These are phyloP conservation scores for Apiospora sp. DNA, from an alignment of 2,329 filamentous ascomycete genomes.

Conservation along the genomic window DNA sequence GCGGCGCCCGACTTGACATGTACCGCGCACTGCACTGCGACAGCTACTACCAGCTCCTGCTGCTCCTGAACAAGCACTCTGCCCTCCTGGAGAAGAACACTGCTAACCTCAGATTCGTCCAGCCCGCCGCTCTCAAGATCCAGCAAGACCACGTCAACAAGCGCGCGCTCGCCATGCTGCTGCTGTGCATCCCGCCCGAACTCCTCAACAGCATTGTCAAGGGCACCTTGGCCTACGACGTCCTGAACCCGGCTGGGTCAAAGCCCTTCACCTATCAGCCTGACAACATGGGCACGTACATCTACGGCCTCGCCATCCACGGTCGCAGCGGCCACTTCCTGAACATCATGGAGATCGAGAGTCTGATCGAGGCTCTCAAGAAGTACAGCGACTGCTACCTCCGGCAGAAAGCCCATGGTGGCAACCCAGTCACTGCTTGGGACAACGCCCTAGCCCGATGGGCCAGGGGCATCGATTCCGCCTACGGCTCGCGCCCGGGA, in stretches of 20 bases:
- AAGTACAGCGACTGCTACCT: constrained; percentile 13
- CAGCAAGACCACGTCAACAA: neutral
- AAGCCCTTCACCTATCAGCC: neutral
- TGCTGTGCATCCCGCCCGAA: neutral
- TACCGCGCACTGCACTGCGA: neutral
- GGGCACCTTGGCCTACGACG: constrained; percentile 9
- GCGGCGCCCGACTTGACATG: neutral
- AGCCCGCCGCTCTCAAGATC: neutral
- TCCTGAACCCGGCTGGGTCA: neutral
- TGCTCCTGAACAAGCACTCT: neutral
- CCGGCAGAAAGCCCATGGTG: neutral
- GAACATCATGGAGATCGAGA: constrained; percentile 10
- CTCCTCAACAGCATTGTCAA: constrained; percentile 20
- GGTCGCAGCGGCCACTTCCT: constrained; percentile 12
- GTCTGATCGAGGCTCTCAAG: constrained; percentile 21
- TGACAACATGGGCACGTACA: constrained; percentile 23
- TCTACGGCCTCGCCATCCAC: constrained; percentile 14
- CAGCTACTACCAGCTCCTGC: neutral
- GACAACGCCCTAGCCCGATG: neutral
- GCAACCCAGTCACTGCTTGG: neutral
- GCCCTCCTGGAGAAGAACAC: neutral
- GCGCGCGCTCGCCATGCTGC: neutral
- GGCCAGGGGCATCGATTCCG: neutral
- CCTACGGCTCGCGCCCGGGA: neutral
- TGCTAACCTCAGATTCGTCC: neutral